Evolutionary conservation across 768 basidiomycete genomes (phyloP), one percentile per base, ranked within the genome.

Genomic region (Macrolepiota dolichaula): DNA sequence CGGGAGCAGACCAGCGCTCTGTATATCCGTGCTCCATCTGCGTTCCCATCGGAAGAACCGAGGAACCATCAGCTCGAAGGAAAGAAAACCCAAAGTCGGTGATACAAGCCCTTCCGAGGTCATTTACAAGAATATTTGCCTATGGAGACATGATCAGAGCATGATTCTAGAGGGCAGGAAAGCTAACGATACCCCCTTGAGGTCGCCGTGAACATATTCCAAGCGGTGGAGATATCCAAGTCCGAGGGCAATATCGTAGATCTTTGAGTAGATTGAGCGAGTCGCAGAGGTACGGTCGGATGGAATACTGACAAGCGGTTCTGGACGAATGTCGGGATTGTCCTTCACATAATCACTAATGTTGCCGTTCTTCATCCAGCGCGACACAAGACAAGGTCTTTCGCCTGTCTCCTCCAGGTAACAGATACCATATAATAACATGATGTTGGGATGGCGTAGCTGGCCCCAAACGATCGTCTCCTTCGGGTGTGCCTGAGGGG

Each of bases 1-100:
- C 66, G 22, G 66, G 66, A 46, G 66, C 66, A 56, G 62, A 51
- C 66, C 66, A 67, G 35, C 64, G 56, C 24, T 59, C 22, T 1
- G 58, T 47, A 29, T 29, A 32, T 10, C 62, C 58, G 24, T 19
- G 22, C 49, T 13, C 29, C 15, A 32, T 35, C 7, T 44, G 57
- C 9, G 35, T 25, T 13, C 37, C 32, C 24, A 49, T 51, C 11
- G 61, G 57, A 36, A 29, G 32, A 12, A 29, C 46, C 24, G 53
- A 22, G 9, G 40, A 58, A n/a, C 35, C 51, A 49, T 55, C 61
- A 35, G 47, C 62, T 40, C n/a, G 51, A 51, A 25, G 51, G n/a
- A n/a, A 49, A 1, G 65, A 59, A 6, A 64, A 40, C 4, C 65
- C 65, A 32, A 66, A 66, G 29, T 66, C 65, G 4, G 61, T 55